Base-by-base conservation (phyloP, 306 rosid genomes). In the Pueraria montana region DNA sequence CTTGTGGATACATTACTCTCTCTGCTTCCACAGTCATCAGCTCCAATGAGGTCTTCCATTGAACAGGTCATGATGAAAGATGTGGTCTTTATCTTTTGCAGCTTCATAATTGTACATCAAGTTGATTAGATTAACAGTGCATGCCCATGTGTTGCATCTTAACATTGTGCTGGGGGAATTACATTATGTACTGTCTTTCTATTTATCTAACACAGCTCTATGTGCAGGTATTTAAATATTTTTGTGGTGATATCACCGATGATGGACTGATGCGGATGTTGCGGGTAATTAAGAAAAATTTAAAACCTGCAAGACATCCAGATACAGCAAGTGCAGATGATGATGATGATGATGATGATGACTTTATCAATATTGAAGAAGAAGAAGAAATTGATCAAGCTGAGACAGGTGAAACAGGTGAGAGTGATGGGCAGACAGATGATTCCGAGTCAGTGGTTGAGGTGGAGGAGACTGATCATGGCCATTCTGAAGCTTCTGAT, bases 1-100 rank as follows among this genome's bases (percentile, higher is more conserved):
- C 96, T 96, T 73, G 92, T 94, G 80, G 99, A 96, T 84, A 94
- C 99, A 20, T 86, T 92, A 84, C 99, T 94, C n/a, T 94, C 96
- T 38, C 84, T 94, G 86, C 91, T 96, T 76, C 99, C 97, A 56
- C 91, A 94, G 87, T 92, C 99, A 76, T 89, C 99, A 40, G 90
- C 91, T 72, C 95, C 95, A 43, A 84, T 91, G 95, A 92, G 97
- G 72, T 83, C 97, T 82, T 89, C 98, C 67, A 96, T 94, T 61
- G 99, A 96, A 87, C 99, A 92, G 99, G 99, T 94, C 20, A 72
- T 83, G 38, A 75, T 64, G 50, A 61, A 61, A 46, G 79, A 20
- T 27, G 23, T 32, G 18, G 32, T 66, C 56, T 71, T 80, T 52
- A 42, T 40, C 17, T 86, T 76, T 70, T 49, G 40, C 73, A 55